Evolutionary conservation across 2,329 filamentous ascomycete species (phyloP), one percentile per base, ranked within the genome.

Genomic region (Sporothrix variecibatus): DNA sequence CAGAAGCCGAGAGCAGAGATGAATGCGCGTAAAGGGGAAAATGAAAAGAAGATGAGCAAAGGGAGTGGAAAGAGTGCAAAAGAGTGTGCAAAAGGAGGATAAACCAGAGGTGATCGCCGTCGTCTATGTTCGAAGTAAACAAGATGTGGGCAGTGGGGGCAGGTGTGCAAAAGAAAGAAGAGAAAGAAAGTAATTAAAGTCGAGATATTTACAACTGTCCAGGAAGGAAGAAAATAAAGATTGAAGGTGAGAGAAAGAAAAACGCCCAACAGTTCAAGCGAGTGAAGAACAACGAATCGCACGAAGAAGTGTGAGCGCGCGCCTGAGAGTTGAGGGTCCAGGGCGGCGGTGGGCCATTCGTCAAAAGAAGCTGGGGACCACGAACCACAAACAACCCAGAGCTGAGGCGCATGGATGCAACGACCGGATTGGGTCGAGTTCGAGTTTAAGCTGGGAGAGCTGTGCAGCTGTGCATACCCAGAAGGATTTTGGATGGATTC

Each of bases 1-100:
- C 1, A 34, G 49, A 71, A 15, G 56, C 15, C n/a, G 12, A 23
- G 38, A 49, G 17, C 15, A 15, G 49, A 40, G 20, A 31, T 17
- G 43, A 26, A 31, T 11, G 26, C 5, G 43, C 11, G 26, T 51
- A 31, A n/a, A 34, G 4, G 6, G n/a, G 79, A 78, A 74, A 38
- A 40, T 15, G 9, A 38, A 5, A n/a, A 34, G 12, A 56, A 38
- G 31, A 26, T 49, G 28, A 34, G 67, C 31, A 70, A 38, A 70
- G 15, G 28, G 31, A 56, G 51, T 26, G 46, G 51, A 15, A 53
- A 51, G n/a, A 23, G 51, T n/a, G 51, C n/a, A n/a, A n/a, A 34
- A n/a, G 62, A 38, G 34, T 23, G 17, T 20, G 38, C 5, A 72
- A 17, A 64, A 40, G n/a, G 28, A 65, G 58, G 28, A 53, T 38